phyloP scores from a whole-genome alignment of 306 rosid species.

The Lathyrus sativus region DNA sequence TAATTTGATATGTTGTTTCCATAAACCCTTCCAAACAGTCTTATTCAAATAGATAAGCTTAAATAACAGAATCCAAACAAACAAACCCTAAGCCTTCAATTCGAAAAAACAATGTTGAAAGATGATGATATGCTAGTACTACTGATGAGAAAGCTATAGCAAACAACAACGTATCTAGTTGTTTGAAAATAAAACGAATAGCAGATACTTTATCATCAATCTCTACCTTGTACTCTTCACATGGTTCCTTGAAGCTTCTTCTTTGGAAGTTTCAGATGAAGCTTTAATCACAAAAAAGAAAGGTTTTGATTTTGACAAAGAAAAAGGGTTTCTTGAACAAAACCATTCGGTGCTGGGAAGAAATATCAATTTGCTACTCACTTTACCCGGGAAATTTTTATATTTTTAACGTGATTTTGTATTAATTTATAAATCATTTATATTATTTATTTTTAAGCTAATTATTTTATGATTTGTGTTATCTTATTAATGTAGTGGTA shows the following conservation, averaged over 20 bases:
- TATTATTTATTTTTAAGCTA: too few relatives aligned
- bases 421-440: too few relatives aligned
- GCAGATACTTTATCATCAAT: too few relatives aligned
- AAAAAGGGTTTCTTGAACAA: slow-evolving; percentile 44
- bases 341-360: slow-evolving; percentile 39
- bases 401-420: too few relatives aligned
- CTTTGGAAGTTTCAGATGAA: slow-evolving; percentile 57
- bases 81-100: background rate
- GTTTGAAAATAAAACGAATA: too few relatives aligned
- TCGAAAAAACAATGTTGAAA: background rate
- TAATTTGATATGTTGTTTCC: too few relatives aligned
- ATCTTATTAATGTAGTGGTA: too few relatives aligned
- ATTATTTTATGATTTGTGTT: too few relatives aligned
- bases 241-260: slow-evolving; percentile 7
- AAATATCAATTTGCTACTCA: background rate
- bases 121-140: background rate
- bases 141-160: slow-evolving; percentile 1
- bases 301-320: slow-evolving; percentile 36
- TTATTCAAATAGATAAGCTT: background rate
- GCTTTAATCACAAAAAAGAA: slow-evolving; percentile 51
- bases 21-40: background rate
- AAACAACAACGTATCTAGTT: slow-evolving; percentile 43
- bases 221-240: slow-evolving; percentile 85
- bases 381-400: too few relatives aligned
- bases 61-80: background rate